These are phyloP conservation scores for Anisogramma anomala DNA, from an alignment of 2,329 filamentous ascomycete genomes.

Conservation along the genomic window DNA sequence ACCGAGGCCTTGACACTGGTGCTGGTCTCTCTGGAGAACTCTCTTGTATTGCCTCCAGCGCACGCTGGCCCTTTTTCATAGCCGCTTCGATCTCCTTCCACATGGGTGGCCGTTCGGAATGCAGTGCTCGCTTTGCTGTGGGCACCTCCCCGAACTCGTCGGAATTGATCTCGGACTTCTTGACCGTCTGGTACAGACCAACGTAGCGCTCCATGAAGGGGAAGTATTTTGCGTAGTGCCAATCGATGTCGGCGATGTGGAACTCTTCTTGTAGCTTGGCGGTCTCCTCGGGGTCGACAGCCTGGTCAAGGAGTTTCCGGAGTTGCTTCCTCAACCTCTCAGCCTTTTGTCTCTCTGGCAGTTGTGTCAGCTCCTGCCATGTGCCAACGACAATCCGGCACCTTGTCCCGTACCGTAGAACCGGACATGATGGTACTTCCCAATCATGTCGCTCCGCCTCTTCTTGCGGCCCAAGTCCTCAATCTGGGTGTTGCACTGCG, in stretches of 20 bases:
- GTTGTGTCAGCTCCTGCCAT: slow-evolving; percentile 1
- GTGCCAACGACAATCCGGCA: no score
- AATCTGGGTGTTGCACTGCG: slow-evolving; percentile 54
- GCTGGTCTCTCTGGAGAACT: slow-evolving; percentile 25
- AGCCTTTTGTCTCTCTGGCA: slow-evolving; percentile 59
- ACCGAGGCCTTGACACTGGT: slow-evolving; percentile 12
- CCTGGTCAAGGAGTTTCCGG: slow-evolving; percentile 42
- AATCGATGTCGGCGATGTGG: slow-evolving; percentile 61
- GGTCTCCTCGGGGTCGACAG: slow-evolving; percentile 39
- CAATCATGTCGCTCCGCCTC: slow-evolving; percentile 57
- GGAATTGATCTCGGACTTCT: slow-evolving; percentile 19
- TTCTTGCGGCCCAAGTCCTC: slow-evolving; percentile 47
- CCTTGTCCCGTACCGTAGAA: slow-evolving; percentile 70
- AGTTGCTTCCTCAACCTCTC: slow-evolving; percentile 54
- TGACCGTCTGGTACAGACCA: slow-evolving; percentile 40
- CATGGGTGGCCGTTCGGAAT: slow-evolving; percentile 44
- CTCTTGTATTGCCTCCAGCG: slow-evolving; percentile 45
- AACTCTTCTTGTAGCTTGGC: slow-evolving; percentile 43
- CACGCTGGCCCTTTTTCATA: slow-evolving; percentile 42
- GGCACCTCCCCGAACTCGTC: slow-evolving; percentile 26
- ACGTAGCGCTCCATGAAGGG: slow-evolving; percentile 62
- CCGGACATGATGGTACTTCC: slow-evolving; percentile 70
- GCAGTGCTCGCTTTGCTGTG: slow-evolving; percentile 31
- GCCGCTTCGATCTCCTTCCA: slow-evolving; percentile 57
- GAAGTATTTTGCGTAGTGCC: slow-evolving; percentile 63